Evolutionary conservation across 495 filamentous ascomycete species (phyloP).

Genomic region (Daldinia caldariorum): DNA sequence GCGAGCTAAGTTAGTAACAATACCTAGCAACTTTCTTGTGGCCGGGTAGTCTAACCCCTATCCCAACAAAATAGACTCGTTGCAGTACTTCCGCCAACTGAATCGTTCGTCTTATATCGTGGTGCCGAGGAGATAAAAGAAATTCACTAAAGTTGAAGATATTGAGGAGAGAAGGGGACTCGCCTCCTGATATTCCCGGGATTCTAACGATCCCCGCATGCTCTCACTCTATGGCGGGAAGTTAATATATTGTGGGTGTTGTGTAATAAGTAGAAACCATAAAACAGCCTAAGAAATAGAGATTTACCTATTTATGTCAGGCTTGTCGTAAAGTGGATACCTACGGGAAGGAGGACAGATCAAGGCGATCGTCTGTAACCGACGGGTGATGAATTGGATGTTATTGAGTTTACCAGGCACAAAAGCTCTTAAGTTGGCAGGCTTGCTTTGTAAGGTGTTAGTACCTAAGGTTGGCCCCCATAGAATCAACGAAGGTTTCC

Average conservation of each 20-base stretch:
- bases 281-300: slow-evolving; percentile 8
- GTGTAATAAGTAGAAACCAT: not conserved
- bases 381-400: slow-evolving; percentile 5
- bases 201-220: slow-evolving; percentile 14
- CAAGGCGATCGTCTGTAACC: not conserved
- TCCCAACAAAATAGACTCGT: not conserved
- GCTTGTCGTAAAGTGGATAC: not conserved
- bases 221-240: slow-evolving; percentile 16
- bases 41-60: not conserved
- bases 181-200: not conserved
- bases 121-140: slow-evolving; percentile 1
- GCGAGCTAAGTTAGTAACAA: not conserved
- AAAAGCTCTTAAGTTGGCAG: not conserved
- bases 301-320: not conserved
- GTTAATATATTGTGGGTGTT: slow-evolving; percentile 18
- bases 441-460: not conserved
- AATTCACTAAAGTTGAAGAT: not conserved
- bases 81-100: not conserved
- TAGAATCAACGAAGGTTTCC: slow-evolving; percentile 3
- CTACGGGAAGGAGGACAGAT: not conserved
- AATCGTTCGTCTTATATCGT: slow-evolving; percentile 3
- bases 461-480: not conserved
- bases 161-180: not conserved
- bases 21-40: not conserved
- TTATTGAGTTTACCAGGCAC: slow-evolving; percentile 11